Percentiles rank a stretch among this genome's conserved stretches.
Conservation (phyloP, 805 yeast genomes). For the Scheffersomyces lignosus region DNA sequence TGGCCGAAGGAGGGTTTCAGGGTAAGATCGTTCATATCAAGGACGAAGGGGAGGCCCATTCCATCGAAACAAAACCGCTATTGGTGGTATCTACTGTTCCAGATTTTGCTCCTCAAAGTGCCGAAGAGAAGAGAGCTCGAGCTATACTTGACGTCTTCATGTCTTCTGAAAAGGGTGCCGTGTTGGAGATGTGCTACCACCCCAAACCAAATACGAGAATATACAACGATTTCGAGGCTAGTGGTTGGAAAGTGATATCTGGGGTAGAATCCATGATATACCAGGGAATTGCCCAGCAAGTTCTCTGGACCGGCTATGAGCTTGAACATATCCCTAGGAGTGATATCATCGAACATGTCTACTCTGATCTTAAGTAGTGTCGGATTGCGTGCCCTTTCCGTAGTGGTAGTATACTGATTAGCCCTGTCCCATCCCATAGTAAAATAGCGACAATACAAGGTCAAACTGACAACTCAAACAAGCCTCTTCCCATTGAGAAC, state of each 20-base stretch:
- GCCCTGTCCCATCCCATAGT: too few species aligned
- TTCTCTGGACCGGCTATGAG: slow-evolving; percentile 29
- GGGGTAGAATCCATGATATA: slow-evolving; percentile 33
- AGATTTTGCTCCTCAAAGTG: slow-evolving; percentile 23
- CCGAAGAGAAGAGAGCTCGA: slow-evolving; percentile 23
- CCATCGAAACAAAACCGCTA: slow-evolving; percentile 14
- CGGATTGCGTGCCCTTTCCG: too few species aligned
- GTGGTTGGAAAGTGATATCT: slow-evolving; percentile 28
- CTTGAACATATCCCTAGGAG: slow-evolving; percentile 24
- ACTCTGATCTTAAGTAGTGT: too few species aligned
- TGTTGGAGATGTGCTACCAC: slow-evolving; percentile 36
- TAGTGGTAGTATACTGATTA: too few species aligned
- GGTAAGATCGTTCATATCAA: slow-evolving; percentile 26
- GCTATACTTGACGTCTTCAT: slow-evolving; percentile 26
- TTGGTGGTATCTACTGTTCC: slow-evolving; percentile 31
- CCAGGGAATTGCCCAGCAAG: slow-evolving; percentile 32
- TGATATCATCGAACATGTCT: slow-evolving; percentile 19
- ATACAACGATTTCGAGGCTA: slow-evolving; percentile 20
- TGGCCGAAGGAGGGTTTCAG: slow-evolving; percentile 21
- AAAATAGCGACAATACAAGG: too few species aligned
- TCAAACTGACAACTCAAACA: too few species aligned
- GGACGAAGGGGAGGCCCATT: slow-evolving; percentile 22
- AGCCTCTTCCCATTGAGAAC: too few species aligned
- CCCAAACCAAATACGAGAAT: slow-evolving; percentile 26
- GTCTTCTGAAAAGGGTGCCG: slow-evolving; percentile 17